Base-by-base conservation (phyloP, 768 basidiomycete species). In the Auriscalpium vulgare region DNA sequence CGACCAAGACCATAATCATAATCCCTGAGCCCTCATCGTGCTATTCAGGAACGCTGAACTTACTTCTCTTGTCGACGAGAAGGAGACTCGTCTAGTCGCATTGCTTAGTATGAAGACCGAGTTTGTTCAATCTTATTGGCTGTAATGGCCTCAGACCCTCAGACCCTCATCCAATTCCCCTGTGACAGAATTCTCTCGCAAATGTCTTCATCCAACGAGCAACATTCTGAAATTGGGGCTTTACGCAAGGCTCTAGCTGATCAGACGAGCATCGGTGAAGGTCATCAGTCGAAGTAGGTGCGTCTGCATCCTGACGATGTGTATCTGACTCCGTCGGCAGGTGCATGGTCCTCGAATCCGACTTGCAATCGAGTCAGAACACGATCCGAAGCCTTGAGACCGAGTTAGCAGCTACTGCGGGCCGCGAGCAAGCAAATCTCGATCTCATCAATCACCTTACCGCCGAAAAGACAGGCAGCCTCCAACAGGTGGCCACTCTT, bases 91-190 rank as follows among this genome's bases (percentile, higher is more conserved):
- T 13, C n/a, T 48, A 13, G 21, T 47, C 10, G 43, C 55, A 4
- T 38, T 60, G 8, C 49, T 46, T 45, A 50, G 50, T 8, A 34
- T 57, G 23, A 62, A 60, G 50, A 50, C 60, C 9, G 61, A 62
- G 61, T 62, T 34, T 45, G 61, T 57, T 17, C n/a, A 11, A 13
- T n/a, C 51, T 35, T 37, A 16, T 37, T 23, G 48, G 16, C 40
- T 23, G 16, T 17, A 11, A 11, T 29, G 29, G 29, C 29, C 29
- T 29, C 29, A 29, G 5, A 29, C 29, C 7, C 4, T 48, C 47
- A 48, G 4, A 49, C 38, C 21, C 21, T 21, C 21, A 21, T 21
- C 21, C 5, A 19, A 14, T 44, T 44, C 17, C 29, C 21, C 2
- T 19, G 17, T 43, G 10, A 6, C 34, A 60, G 59, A 47, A 52